phyloP scores from a whole-genome alignment of 176 grass and related monocot genomes.

The Avena insularis region DNA sequence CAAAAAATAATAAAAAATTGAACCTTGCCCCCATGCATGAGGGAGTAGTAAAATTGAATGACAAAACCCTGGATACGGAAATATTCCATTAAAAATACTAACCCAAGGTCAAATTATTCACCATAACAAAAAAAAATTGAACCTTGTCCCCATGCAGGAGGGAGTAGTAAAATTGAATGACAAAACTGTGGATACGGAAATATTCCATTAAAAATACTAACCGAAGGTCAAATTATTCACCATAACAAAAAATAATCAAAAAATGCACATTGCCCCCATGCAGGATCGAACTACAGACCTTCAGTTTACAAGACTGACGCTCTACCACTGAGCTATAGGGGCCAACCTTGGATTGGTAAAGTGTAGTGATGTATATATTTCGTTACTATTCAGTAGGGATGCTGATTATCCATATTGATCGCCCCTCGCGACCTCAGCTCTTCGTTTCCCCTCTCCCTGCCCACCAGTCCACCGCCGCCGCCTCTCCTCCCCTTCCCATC shows the following conservation, averaged over 20 bases:
- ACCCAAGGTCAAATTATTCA: too few relatives aligned
- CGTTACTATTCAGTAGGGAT: background rate
- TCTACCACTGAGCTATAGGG: conserved; percentile 98
- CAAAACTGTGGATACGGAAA: too few relatives aligned
- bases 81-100: too few relatives aligned
- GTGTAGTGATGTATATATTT: background rate
- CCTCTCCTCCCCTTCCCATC: conserved; percentile 15
- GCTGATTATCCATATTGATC: background rate
- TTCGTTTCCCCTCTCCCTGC: background rate
- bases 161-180: too few relatives aligned
- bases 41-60: too few relatives aligned
- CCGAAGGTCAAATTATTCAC: too few relatives aligned
- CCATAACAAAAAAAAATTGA: too few relatives aligned
- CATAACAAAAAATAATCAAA: too few relatives aligned
- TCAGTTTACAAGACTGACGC: conserved; percentile 99
- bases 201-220: too few relatives aligned
- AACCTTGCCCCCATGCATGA: conserved; percentile 48
- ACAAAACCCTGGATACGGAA: too few relatives aligned
- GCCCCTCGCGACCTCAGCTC: background rate
- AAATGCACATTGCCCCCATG: conserved; percentile 37
- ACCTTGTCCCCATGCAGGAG: too few relatives aligned
- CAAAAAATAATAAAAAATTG: too few relatives aligned
- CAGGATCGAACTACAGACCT: conserved; percentile 96
- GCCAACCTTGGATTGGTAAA: background rate
- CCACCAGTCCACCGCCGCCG: conserved; percentile 21